These are phyloP conservation scores for Gaeumannomyces tritici DNA, from an alignment of 2,329 filamentous ascomycete genomes.

Conservation along the genomic window DNA sequence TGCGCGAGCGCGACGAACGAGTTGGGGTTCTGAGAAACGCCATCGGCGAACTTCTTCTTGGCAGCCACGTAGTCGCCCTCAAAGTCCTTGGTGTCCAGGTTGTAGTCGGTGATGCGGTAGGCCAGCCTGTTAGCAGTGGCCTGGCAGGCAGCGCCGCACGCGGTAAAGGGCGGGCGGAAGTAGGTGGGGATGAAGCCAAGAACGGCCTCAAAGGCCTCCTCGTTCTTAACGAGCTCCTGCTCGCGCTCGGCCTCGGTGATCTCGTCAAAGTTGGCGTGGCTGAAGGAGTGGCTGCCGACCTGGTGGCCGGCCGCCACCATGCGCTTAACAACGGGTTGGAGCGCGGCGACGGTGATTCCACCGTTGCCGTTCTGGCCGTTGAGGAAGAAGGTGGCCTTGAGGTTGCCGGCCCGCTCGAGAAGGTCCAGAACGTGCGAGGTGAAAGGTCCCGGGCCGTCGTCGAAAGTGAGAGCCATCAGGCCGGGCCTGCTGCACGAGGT, in stretches of 20 bases:
- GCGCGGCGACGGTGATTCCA: constrained; percentile 23
- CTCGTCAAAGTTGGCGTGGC: constrained; percentile 16
- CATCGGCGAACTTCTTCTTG: constrained; percentile 10
- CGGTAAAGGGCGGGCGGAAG: constrained; percentile 27
- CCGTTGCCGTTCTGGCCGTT: constrained; percentile 22
- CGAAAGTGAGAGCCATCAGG: constrained; percentile 24
- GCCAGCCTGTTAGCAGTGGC: constrained; percentile 17
- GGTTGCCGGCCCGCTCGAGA: constrained; percentile 18
- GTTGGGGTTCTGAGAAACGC: constrained; percentile 8
- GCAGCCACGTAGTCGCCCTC: constrained; percentile 16
- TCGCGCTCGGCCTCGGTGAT: neutral
- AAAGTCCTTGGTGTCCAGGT: constrained; percentile 21
- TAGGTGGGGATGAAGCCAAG: constrained; percentile 31
- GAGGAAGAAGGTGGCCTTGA: constrained; percentile 27
- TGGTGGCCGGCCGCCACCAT: constrained; percentile 29
- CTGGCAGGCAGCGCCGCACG: constrained; percentile 15
- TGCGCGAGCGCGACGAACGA: constrained; percentile 25
- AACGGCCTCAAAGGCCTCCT: constrained; percentile 26
- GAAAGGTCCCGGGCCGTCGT: constrained; percentile 25
- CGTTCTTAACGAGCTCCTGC: constrained; percentile 24
- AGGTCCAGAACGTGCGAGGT: constrained; percentile 23
- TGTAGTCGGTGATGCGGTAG: constrained; percentile 22
- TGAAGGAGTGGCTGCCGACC: constrained; percentile 29
- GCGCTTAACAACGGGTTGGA: constrained; percentile 24
- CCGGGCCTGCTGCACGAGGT: constrained; percentile 17